Evolutionary conservation across 208 protist species (phyloP), one percentile per base, ranked within the genome.

Genomic region (Trypanosoma melophagium): DNA sequence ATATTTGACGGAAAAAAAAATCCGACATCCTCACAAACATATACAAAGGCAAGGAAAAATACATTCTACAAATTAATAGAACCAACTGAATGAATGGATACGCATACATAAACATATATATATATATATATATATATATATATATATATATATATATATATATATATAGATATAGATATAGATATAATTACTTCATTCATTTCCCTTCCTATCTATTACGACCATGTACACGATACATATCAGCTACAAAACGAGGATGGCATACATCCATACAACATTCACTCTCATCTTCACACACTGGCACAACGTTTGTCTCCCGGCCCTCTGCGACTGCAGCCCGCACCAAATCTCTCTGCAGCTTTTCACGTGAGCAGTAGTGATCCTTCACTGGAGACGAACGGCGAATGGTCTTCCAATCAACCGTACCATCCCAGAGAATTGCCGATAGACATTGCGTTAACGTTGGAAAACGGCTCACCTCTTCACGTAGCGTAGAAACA

Each of bases 161-260:
- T 17, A 64, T 25, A 19, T 3, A 42, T 10, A 28, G 35, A 13
- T n/a, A n/a, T n/a, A 41, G 51, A 21, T 54, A 10, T 14, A n/a
- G 21, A 16, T 66, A 38, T 25, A 35, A 17, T 66, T 40, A 19
- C 41, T 55, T 55, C 28, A 17, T 55, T 54, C 21, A 7, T 49
- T 12, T 55, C 35, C 57, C 13, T 41, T 40, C 13, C 12, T 58
- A 13, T 21, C 38, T 22, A 5, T 74, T 40, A 41, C 59, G 5
- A 40, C 17, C 4, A 9, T 25, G 49, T 4, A 56, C 16, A 17
- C 38, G 19, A 22, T 76, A 66, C 13, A n/a, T 52, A 49, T 76
- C 70, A 2, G 70, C 55, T 44, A 76, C 40, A 49, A 76, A 69
- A 7, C 55, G 40, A 16, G 70, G 62, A 47, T 76, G 70, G 7